Percentiles rank a stretch among this genome's conserved stretches.
phyloP scores from a whole-genome alignment of 768 basidiomycete genomes.

The Podaxis sp. region DNA sequence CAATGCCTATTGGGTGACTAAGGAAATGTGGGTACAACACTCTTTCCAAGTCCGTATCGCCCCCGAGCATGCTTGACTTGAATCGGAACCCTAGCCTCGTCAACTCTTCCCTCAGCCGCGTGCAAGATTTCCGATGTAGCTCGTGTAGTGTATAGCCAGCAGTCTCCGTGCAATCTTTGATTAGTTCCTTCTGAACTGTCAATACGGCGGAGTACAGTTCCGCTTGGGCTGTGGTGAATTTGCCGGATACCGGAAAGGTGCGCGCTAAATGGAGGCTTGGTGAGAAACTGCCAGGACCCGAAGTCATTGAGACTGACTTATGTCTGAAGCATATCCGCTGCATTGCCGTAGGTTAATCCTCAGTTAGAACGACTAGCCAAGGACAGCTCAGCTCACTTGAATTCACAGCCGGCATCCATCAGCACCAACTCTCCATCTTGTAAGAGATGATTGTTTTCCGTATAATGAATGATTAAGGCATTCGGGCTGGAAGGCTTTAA shows the following conservation, averaged over 20 bases:
- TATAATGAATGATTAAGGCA: slow-evolving; percentile 92
- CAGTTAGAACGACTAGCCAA: slow-evolving; percentile 4
- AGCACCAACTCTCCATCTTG: slow-evolving; percentile 72
- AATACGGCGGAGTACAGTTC: slow-evolving; percentile 85
- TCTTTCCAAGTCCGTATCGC: slow-evolving; percentile 60
- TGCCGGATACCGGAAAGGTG: slow-evolving; percentile 84
- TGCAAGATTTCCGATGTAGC: slow-evolving; percentile 73
- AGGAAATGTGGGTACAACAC: slow-evolving; percentile 91
- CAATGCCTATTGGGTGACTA: slow-evolving; percentile 90
- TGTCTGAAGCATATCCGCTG: slow-evolving; percentile 93
- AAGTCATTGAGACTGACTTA: slow-evolving; percentile 52
- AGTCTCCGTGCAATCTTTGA: slow-evolving; percentile 57
- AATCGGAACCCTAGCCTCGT: slow-evolving; percentile 69
- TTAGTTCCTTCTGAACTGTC: slow-evolving; percentile 65
- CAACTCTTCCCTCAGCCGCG: slow-evolving; percentile 67
- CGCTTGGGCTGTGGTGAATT: slow-evolving; percentile 73
- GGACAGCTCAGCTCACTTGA: slow-evolving; percentile 49
- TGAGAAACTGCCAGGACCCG: slow-evolving; percentile 10
- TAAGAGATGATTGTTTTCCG: slow-evolving; percentile 81
- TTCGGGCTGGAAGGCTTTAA: slow-evolving; percentile 55
- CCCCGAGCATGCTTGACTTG: slow-evolving; percentile 29
- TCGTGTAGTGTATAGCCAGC: slow-evolving; percentile 63
- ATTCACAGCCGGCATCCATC: slow-evolving; percentile 92
- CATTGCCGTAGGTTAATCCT: background rate
- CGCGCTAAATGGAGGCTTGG: slow-evolving; percentile 49